A percentile compares a stretch with the other conserved stretches of the same genome.
Conservation (phyloP, 2,329 filamentous ascomycete genomes). For the Hypoxylon sp. region DNA sequence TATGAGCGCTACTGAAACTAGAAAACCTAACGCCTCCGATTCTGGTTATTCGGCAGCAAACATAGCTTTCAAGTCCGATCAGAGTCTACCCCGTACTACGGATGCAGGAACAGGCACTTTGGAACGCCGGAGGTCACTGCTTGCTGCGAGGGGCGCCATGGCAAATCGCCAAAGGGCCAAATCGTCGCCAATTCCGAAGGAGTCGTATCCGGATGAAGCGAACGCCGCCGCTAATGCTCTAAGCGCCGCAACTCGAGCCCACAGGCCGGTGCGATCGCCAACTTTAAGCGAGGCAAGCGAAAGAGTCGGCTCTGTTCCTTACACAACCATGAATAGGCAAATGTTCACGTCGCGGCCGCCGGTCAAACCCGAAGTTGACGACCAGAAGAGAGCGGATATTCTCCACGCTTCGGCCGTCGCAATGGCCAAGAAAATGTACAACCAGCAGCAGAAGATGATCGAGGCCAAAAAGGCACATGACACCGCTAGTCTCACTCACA, state of each 20-base stretch:
- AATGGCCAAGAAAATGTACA: conserved; percentile 92
- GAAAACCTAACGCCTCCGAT: conserved; percentile 62
- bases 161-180: conserved; percentile 73
- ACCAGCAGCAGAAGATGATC: conserved; percentile 73
- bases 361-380: conserved; percentile 79
- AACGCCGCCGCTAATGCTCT: conserved; percentile 78
- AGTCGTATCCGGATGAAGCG: conserved; percentile 68
- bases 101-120: conserved; percentile 59
- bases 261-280: conserved; percentile 64
- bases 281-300: conserved; percentile 65
- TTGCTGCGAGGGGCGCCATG: conserved; percentile 85
- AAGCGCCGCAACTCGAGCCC: conserved; percentile 79
- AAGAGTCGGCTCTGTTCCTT: conserved; percentile 76
- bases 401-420: conserved; percentile 86
- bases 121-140: conserved; percentile 75
- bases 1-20: conserved; percentile 63
- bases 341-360: conserved; percentile 86
- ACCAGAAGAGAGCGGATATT: conserved; percentile 78
- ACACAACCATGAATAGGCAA: conserved; percentile 76
- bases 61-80: conserved; percentile 73
- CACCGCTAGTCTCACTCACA: conserved; percentile 51
- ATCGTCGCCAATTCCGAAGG: conserved; percentile 69
- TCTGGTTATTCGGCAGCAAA: conserved; percentile 78
- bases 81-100: conserved; percentile 60
- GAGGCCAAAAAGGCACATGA: conserved; percentile 63